Evolutionary conservation across 2,329 filamentous ascomycete genomes (phyloP), one percentile per base, ranked within the genome.

Genomic region (Grosmannia clavigera): DNA sequence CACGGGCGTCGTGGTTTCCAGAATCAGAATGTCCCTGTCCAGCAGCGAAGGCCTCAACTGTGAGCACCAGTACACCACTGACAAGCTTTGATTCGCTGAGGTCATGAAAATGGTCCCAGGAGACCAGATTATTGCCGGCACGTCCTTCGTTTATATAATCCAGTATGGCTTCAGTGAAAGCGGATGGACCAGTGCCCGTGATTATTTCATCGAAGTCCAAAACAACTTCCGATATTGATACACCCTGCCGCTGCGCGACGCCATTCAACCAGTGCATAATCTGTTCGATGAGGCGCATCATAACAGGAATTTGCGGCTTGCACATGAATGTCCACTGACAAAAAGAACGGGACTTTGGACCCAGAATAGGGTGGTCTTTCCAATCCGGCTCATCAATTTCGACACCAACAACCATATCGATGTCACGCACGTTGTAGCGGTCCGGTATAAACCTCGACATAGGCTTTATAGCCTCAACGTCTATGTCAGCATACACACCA

Each of bases 251-350:
- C 56, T 73, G 72, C 2, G 85, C 78, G 3, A 87, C 76, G 0
- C 76, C 78, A 33, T 81, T 78, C 57, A 88, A 75, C 85, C 85
- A 88, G 1, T 73, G 68, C 70, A 88, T 79, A 68, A 88, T 88
- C 66, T 85, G 81, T 68, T 88, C 83, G 55, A 88, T 80, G 3
- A 89, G 76, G 38, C 75, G 74, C 69, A 88, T 75, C 83, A 89
- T 87, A 60, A 88, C 83, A 1, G 84, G 83, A 31, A 84, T 78
- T 22, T 77, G 74, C 0, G 86, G 84, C 67, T 87, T 86, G 65
- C 81, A 81, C 74, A 87, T 85, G 66, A 88, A 87, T 0, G 86
- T 88, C 86, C 86, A 89, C 67, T 88, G 86, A 69, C 85, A 88
- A 68, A 89, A 88, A 0, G 85, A 88, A 64, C 78, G 75, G 46